Conservation (phyloP, 495 filamentous ascomycete genomes). For the Trichoderma reesei region DNA sequence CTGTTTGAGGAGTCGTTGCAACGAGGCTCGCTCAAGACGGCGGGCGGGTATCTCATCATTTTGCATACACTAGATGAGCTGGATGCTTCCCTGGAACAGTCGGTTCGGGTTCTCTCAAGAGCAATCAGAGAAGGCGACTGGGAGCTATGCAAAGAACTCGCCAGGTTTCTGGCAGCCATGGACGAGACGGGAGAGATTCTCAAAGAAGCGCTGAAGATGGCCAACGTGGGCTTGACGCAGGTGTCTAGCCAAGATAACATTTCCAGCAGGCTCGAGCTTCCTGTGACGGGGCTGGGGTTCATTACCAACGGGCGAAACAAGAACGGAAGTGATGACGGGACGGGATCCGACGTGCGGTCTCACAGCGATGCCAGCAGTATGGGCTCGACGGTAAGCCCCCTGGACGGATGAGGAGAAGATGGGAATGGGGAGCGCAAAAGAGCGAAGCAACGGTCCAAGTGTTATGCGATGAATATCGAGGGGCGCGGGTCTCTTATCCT, state of each 20-base stretch:
- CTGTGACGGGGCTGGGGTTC: conserved; percentile 28
- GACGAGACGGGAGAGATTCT: conserved; percentile 80
- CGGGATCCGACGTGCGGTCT: conserved; percentile 20
- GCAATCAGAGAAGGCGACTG: conserved; percentile 83
- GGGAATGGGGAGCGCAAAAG: neutral
- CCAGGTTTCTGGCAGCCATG: conserved; percentile 83
- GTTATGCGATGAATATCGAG: neutral
- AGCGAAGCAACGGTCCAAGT: neutral
- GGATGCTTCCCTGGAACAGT: conserved; percentile 64
- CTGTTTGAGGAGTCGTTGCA: conserved; percentile 86
- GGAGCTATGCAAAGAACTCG: conserved; percentile 93
- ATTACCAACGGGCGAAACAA: conserved; percentile 11
- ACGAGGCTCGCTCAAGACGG: conserved; percentile 81
- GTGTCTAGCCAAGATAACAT: conserved; percentile 31
- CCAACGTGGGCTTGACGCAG: conserved; percentile 44
- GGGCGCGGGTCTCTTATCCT: neutral
- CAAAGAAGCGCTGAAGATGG: conserved; percentile 63
- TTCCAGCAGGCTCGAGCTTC: conserved; percentile 41
- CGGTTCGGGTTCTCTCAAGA: conserved; percentile 69
- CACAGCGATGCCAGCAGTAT: conserved; percentile 24
- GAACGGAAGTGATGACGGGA: conserved; percentile 20
- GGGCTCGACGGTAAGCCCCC: conserved; percentile 6
- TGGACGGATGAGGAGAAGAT: neutral
- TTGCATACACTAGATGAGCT: conserved; percentile 88
- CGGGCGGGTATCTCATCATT: conserved; percentile 91